Base-by-base conservation (phyloP, 1,139 yeast species). In the Suhomyces coccinellae region DNA sequence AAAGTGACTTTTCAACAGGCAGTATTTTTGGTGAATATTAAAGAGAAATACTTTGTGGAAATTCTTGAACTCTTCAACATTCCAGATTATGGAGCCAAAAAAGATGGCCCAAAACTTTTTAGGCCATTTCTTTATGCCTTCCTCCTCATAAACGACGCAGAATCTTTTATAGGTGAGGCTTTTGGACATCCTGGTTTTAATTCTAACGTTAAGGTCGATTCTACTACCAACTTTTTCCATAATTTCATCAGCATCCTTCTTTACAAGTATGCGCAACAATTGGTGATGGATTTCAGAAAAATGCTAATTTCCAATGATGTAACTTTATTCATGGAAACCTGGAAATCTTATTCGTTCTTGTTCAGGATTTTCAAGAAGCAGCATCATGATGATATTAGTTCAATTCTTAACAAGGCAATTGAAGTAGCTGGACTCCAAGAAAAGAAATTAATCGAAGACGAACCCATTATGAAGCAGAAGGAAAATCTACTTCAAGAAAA, bases 161-260 rank as follows among this genome's bases (percentile, higher is more conserved):
- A 36, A 15, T 47, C 48, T 10, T 43, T 45, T 34, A 24, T 47
- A 9, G 15, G 14, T 8, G 40, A 51, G 24, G 61, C 52, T n/a
- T 53, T 61, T 15, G 43, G 52, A 3, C 68, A 61, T 36, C 66
- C 71, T 0, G 67, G 68, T 0, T 61, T 61, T 40, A 67, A 66
- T 46, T 49, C 65, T 11, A 66, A 66, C 43, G 36, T 45, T 9
- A 36, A 45, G 11, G 40, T 17, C 4, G 41, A 45, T 31, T 40
- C 38, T 13, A 35, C 22, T 14, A 43, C 13, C 12, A 51, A 33
- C 17, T 53, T 42, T 38, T 33, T 32, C 30, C 39, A 42, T 26
- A 62, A 62, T 44, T 56, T 59, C 35, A 47, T 65, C 11, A 58
- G 66, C 57, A 44, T 63, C 7, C 36, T 63, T 16, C 42, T 62